Evolutionary conservation across 805 yeast genomes (phyloP), one percentile per base, ranked within the genome.

Genomic region (Candida piceae): DNA sequence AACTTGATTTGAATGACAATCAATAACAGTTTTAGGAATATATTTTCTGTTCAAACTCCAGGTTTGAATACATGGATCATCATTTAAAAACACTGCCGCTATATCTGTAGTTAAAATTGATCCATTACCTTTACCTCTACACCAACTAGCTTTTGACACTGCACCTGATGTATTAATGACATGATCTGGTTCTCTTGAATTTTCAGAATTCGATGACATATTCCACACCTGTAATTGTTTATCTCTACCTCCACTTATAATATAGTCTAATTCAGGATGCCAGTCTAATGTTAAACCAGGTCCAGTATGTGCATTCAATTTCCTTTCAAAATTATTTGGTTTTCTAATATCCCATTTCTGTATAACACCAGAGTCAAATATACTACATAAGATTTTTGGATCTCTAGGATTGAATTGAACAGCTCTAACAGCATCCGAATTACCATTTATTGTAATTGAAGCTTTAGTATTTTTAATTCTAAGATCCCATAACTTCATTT

Each of bases 241-340:
- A 60, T 93, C 98, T 50, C 97, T 70, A 7, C 98, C 98, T 12
- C 97, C 97, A 16, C 96, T 85, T 5, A 81, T 80, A 16, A 93
- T 73, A 50, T 80, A 84, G 44, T 89, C 95, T 25, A 70, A 57
- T 26, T 78, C 80, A 0, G 94, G 95, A 53, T 89, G 96, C 80
- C 95, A 88, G 50, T 86, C 88, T 4, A 93, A 59, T 4, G 94
- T 76, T 13, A 89, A 64, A 0, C 95, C 97, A 2, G 96, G 95
- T 0, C 95, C 95, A 2, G 87, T 75, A 55, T 90, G 97, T 3
- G 96, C 94, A 50, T 82, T 84, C 55, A 93, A 71, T 41, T 80
- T 78, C 35, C 80, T 67, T 49, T 90, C 97, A 34, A 67, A 67
- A 34, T 64, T 66, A 10, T 59, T 49, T 4, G 90, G 80, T 25